Evolutionary conservation across 805 yeast species (phyloP), one percentile per base, ranked within the genome.

Genomic region (Monosporozyma servazzii): DNA sequence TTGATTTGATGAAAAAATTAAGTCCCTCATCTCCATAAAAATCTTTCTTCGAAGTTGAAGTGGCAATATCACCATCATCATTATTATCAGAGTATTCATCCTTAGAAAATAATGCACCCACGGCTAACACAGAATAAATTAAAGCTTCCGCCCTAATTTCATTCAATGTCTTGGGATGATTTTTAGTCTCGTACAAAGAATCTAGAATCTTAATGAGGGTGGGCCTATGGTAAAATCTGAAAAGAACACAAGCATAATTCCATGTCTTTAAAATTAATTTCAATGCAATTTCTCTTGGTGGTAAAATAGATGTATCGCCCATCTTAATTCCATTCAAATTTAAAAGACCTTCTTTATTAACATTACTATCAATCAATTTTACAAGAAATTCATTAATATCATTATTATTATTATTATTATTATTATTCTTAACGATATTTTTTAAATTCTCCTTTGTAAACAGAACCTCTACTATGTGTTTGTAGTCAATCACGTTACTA

Each of bases 221-320:
- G 1, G 96, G 96, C 31, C 96, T 71, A 62, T 89, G 96, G 64
- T 87, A 86, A 64, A 89, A 88, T 51, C 95, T 73, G 64, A 88
- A 86, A 49, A 89, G 71, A 4, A 88, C 88, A 67, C 95, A 88
- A 0, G 95, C 95, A 58, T 83, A 81, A 54, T 82, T 80, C 95
- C 96, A 89, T 0, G 90, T 84, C 45, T 83, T 79, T 53, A 80
- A 79, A 21, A 89, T 81, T 54, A 88, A 73, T 56, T 79, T 79
- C 37, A 86, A 66, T 0, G 96, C 91, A 25, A 77, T 76, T 33
- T 80, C 82, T 60, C 85, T 82, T 1, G 90, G 79, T 0, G 96
- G 96, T 37, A 89, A 69, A 3, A 51, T 47, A 5, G 51, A 36
- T 18, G 42, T 1, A 5, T 18, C 13, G 5, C 27, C 44, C 45